phyloP scores from a whole-genome alignment of 495 filamentous ascomycete species.

The Penicillium pulvis region DNA sequence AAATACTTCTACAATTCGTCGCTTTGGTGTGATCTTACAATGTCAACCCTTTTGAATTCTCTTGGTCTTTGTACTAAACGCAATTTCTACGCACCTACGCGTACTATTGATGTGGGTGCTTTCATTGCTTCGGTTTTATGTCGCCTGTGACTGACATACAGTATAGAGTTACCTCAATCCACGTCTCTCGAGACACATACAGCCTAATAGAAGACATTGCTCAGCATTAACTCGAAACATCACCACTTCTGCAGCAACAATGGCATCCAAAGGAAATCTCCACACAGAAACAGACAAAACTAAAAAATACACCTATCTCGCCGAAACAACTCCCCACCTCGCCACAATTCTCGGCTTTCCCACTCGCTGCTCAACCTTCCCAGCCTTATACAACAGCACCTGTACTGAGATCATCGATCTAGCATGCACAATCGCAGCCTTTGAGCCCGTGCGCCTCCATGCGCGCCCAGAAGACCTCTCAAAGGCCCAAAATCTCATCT shows the following conservation, averaged over 20 bases:
- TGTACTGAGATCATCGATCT: slow-evolving; percentile 34
- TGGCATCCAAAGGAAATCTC: slow-evolving; percentile 13
- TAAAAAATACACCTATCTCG: slow-evolving; percentile 25
- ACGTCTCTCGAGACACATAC: not conserved
- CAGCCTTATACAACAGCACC: slow-evolving; percentile 23
- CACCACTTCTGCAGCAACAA: not conserved
- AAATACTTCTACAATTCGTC: not conserved
- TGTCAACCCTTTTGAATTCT: not conserved
- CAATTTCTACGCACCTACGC: not conserved
- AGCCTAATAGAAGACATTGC: not conserved
- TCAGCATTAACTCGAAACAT: not conserved
- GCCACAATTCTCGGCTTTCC: slow-evolving; percentile 41
- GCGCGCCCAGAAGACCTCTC: slow-evolving; percentile 27
- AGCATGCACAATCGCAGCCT: slow-evolving; percentile 32
- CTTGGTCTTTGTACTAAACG: not conserved
- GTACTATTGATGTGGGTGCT: not conserved
- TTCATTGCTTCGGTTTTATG: not conserved
- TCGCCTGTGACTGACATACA: slow-evolving; percentile 1
- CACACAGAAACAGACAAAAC: slow-evolving; percentile 13
- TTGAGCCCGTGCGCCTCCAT: slow-evolving; percentile 40
- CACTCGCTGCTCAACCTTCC: slow-evolving; percentile 30
- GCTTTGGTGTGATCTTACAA: not conserved
- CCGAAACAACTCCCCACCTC: slow-evolving; percentile 31
- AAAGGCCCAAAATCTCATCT: slow-evolving; percentile 22
- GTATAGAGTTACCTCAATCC: slow-evolving; percentile 1